Conservation (phyloP, 371 early-diverging fungal genomes). For the Syncephalis fuscata region DNA sequence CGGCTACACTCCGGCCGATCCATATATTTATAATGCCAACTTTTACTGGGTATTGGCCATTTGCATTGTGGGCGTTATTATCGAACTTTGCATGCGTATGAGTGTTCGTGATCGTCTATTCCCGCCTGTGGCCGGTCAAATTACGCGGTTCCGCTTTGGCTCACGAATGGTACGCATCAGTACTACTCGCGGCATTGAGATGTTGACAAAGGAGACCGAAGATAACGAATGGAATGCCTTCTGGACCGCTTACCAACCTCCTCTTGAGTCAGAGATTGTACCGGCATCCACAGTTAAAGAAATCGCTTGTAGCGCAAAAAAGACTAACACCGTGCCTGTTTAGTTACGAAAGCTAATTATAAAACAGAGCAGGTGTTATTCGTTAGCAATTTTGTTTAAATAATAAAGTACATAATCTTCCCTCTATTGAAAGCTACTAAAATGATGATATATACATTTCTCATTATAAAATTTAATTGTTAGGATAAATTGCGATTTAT, state of each 20-base stretch:
- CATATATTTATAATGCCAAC: constrained; percentile 9
- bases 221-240: constrained; percentile 12
- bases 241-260: not conserved
- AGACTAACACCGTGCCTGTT: too few species aligned
- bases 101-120: constrained; percentile 12
- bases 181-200: constrained; percentile 5
- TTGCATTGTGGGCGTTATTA: constrained; percentile 9
- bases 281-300: too few species aligned
- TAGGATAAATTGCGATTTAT: too few species aligned
- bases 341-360: too few species aligned
- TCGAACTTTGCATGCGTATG: constrained; percentile 11
- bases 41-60: constrained; percentile 13
- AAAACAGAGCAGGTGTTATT: too few species aligned
- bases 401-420: too few species aligned
- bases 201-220: constrained; percentile 9
- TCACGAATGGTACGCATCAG: constrained; percentile 8
- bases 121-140: constrained; percentile 11
- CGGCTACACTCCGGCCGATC: constrained; percentile 8
- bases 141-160: constrained; percentile 10
- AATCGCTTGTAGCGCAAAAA: too few species aligned
- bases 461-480: too few species aligned
- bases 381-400: too few species aligned
- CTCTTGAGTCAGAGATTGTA: too few species aligned
- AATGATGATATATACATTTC: too few species aligned
- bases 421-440: too few species aligned